Percentiles rank a stretch among this genome's conserved stretches.
Evolutionary conservation across 2,329 filamentous ascomycete genomes (phyloP).

Genomic region (Diaporthe eres): DNA sequence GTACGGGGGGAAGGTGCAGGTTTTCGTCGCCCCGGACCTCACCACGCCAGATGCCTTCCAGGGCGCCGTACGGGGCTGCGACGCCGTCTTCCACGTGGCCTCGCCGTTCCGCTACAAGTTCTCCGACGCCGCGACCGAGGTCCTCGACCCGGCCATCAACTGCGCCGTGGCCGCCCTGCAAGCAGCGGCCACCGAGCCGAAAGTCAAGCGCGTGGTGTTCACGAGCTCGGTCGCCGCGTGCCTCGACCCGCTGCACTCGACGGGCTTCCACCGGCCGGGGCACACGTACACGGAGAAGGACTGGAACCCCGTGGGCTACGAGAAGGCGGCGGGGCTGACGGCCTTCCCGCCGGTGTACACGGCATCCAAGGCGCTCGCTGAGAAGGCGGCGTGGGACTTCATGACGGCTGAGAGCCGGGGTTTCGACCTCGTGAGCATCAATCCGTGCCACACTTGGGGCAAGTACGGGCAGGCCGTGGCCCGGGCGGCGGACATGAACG

Average conservation of each 20-base stretch:
- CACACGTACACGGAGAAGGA: slow-evolving; percentile 1
- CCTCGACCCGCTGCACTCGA: neutral
- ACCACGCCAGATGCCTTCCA: neutral
- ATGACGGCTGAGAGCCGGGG: neutral
- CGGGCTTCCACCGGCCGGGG: neutral
- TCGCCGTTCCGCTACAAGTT: slow-evolving; percentile 9
- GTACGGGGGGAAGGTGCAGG: neutral
- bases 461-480: neutral
- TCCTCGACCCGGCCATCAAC: neutral
- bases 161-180: neutral
- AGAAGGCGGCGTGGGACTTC: slow-evolving; percentile 15
- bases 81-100: slow-evolving; percentile 5
- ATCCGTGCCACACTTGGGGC: neutral
- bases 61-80: neutral
- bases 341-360: slow-evolving; percentile 9
- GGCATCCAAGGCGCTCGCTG: neutral
- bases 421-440: slow-evolving; percentile 2
- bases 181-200: neutral
- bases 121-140: slow-evolving; percentile 3
- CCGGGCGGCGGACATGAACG: neutral
- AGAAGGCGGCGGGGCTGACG: neutral
- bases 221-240: slow-evolving; percentile 1
- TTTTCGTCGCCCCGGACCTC: neutral
- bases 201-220: neutral
- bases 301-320: neutral